Evolutionary conservation across 2,329 filamentous ascomycete species (phyloP).

Genomic region (Cryphonectria japonica): DNA sequence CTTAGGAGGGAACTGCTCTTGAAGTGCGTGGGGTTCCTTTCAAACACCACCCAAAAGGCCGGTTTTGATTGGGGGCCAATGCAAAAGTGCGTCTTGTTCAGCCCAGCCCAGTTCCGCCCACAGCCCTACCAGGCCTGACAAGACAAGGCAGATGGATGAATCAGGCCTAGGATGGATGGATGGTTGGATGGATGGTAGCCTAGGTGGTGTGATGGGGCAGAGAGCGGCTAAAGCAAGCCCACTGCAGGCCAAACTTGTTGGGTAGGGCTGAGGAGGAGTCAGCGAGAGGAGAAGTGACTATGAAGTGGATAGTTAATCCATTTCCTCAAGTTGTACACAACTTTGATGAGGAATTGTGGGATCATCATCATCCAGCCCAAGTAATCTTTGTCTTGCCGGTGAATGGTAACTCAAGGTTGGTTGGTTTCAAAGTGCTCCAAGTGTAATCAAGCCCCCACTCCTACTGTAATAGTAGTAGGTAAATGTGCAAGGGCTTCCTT

Average conservation of each 20-base stretch:
- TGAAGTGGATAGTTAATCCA: neutral
- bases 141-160: neutral
- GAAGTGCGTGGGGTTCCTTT: neutral
- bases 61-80: neutral
- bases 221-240: neutral
- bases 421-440: too few relatives aligned
- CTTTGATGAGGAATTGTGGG: too few relatives aligned
- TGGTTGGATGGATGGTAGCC: neutral
- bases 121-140: neutral
- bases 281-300: neutral
- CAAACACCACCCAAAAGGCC: neutral
- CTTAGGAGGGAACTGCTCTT: neutral
- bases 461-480: too few relatives aligned
- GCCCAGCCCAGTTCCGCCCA: neutral
- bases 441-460: too few relatives aligned
- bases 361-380: too few relatives aligned
- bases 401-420: too few relatives aligned
- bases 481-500: too few relatives aligned
- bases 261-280: neutral
- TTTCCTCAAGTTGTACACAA: neutral
- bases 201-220: too few relatives aligned
- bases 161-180: neutral
- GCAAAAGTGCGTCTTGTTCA: neutral
- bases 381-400: too few relatives aligned
- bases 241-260: neutral